Conservation (phyloP, 2,329 filamentous ascomycete species). For the Scopulariopsis brevicaulis region DNA sequence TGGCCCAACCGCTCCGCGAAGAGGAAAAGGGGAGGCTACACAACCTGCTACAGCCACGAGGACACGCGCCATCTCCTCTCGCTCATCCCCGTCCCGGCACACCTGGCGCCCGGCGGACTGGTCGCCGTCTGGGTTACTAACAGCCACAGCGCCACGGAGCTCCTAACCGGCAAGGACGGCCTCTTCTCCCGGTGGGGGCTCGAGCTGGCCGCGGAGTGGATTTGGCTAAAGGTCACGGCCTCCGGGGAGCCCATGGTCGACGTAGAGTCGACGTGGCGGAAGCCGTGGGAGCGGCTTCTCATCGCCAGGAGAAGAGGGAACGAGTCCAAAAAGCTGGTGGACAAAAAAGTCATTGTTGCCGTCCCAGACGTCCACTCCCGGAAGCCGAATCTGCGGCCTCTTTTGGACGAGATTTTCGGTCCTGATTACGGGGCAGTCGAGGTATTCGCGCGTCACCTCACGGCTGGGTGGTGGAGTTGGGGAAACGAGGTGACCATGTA, state of each 20-base stretch:
- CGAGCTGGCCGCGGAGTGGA: constrained; percentile 57
- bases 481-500: constrained; percentile 64
- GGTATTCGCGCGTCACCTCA: constrained; percentile 64
- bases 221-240: constrained; percentile 64
- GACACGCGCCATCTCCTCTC: constrained; percentile 39
- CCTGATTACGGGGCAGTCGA: constrained; percentile 50
- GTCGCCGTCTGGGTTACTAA: constrained; percentile 74
- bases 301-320: constrained; percentile 37
- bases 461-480: constrained; percentile 69
- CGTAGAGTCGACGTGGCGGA: constrained; percentile 52
- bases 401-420: constrained; percentile 46
- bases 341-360: constrained; percentile 48
- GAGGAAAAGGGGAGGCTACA: constrained; percentile 40
- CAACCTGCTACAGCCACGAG: constrained; percentile 29
- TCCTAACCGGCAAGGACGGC: constrained; percentile 39
- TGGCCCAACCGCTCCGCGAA: constrained; percentile 71
- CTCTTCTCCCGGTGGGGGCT: constrained; percentile 59
- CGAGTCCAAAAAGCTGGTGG: constrained; percentile 11
- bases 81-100: constrained; percentile 42
- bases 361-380: constrained; percentile 70
- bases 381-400: constrained; percentile 57
- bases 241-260: constrained; percentile 52
- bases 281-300: constrained; percentile 66
- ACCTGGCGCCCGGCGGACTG: constrained; percentile 41
- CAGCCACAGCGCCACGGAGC: constrained; percentile 44